Conservation (phyloP, 352 stramenopile species). For the Globisporangium spinosum region DNA sequence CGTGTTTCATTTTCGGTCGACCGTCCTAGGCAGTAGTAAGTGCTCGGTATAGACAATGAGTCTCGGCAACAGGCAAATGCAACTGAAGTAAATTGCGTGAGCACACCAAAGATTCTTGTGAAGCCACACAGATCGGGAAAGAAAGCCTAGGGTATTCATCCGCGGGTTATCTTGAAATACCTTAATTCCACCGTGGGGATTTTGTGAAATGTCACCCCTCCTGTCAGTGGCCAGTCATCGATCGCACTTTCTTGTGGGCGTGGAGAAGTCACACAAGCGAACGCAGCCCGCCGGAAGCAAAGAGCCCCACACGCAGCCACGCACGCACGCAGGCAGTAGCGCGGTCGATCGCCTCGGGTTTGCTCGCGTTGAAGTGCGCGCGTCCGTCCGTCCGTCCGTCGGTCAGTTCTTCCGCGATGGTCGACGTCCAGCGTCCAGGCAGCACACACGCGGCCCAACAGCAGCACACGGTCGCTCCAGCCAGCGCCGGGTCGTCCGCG, state of each 20-base stretch:
- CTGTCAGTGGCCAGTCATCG: conserved; percentile 6
- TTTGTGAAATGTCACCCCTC: background rate
- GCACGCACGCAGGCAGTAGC: background rate
- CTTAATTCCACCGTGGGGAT: background rate
- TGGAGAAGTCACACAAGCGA: conserved; percentile 10
- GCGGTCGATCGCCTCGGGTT: conserved; percentile 6
- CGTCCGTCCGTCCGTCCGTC: background rate
- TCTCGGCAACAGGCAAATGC: too few relatives aligned
- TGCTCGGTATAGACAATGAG: too few relatives aligned
- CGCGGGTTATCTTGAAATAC: background rate
- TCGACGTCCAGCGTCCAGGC: conserved; percentile 31
- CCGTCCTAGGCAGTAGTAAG: too few relatives aligned
- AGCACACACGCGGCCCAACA: conserved; percentile 7
- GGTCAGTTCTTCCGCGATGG: conserved; percentile 16
- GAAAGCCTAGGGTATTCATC: too few relatives aligned
- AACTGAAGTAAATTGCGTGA: too few relatives aligned
- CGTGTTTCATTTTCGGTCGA: too few relatives aligned
- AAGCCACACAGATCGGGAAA: too few relatives aligned
- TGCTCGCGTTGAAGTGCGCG: conserved; percentile 6
- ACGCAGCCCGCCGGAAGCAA: conserved; percentile 7
- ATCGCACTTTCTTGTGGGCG: conserved; percentile 13
- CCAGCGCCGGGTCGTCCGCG: background rate
- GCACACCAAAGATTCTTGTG: too few relatives aligned
- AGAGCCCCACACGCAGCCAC: background rate
- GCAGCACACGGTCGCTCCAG: background rate